Evolutionary conservation across 345 rosid genomes (phyloP), one percentile per base, ranked within the genome.

Genomic region (Aurinia saxatilis): DNA sequence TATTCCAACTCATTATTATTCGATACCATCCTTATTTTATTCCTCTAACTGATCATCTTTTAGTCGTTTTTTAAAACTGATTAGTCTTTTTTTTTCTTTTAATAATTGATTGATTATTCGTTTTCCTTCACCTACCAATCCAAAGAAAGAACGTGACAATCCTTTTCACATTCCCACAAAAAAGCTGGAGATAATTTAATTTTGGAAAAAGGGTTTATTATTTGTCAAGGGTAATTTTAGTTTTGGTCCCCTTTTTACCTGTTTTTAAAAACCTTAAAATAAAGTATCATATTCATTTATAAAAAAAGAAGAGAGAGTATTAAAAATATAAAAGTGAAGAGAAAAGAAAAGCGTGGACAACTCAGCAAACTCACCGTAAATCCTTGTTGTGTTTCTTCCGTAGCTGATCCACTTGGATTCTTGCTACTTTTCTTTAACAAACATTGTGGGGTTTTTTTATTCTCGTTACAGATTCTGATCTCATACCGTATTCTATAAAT

Each of bases 11-110:
- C 31, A 5, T n/a, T 17, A 2, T 8, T 16, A 50, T 39, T 12
- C 47, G 31, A 27, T 38, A 29, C 10, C 27, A 62, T 63, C 15
- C 35, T 23, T 63, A 63, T 37, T 61, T 14, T 37, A 48, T 61
- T 48, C 29, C 34, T 50, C 21, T 49, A 27, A 27, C 31, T 27
- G 6, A 4, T 27, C 6, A 27, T 27, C 31, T 27, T 27, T 6
- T 27, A 21, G 25, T 27, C 31, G 1, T 27, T 27, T 27, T 27
- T 5, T 27, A 4, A 4, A 27, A 27, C 5, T 27, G 7, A 27
- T 23, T 4, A 27, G 31, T 27, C 31, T 27, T 1, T 27, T 27
- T 23, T 27, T 27, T 4, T 27, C 25, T 21, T 21, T 1, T 21
- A 21, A 4, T 27, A 27, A 4, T 5, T 27, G 30, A 27, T 23